phyloP scores from a whole-genome alignment of 345 rosid species.

The Ailanthus altissimus region DNA sequence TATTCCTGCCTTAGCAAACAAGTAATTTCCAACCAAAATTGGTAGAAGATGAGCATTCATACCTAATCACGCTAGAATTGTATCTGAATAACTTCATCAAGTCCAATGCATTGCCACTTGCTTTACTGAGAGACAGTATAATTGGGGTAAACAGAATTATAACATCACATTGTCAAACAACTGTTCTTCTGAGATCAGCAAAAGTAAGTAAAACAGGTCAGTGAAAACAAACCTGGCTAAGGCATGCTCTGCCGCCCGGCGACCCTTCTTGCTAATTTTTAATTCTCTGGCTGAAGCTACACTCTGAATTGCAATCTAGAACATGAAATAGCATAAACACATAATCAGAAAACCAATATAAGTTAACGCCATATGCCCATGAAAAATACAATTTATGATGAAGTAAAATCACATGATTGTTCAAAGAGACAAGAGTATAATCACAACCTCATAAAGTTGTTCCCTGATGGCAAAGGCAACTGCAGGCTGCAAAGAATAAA shows the following conservation, averaged over 20 bases:
- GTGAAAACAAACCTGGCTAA: slow-evolving; percentile 54
- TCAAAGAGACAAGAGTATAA: neutral
- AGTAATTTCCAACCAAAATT: neutral
- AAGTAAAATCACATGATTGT: slow-evolving; percentile 9
- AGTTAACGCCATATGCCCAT: neutral
- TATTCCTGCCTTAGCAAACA: slow-evolving; percentile 1
- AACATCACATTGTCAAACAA: neutral
- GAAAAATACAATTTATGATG: neutral
- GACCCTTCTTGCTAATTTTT: slow-evolving; percentile 84
- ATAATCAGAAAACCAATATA: slow-evolving; percentile 9
- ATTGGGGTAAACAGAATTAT: neutral
- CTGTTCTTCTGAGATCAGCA: neutral
- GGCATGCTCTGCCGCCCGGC: slow-evolving; percentile 69
- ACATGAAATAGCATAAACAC: slow-evolving; percentile 18
- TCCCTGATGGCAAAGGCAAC: slow-evolving; percentile 93
- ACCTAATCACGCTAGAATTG: slow-evolving; percentile 82
- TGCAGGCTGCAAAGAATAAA: slow-evolving; percentile 69
- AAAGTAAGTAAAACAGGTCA: neutral
- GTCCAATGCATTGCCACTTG: slow-evolving; percentile 74
- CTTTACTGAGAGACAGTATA: slow-evolving; percentile 51
- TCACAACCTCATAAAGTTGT: slow-evolving; percentile 83
- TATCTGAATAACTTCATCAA: slow-evolving; percentile 85
- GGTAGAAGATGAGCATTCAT: slow-evolving; percentile 21
- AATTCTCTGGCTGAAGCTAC: slow-evolving; percentile 88
- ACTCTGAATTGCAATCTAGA: slow-evolving; percentile 80